These are phyloP conservation scores for Nelumbo lutea DNA, from an alignment of 164 flowering plant species.

Conservation along the genomic window DNA sequence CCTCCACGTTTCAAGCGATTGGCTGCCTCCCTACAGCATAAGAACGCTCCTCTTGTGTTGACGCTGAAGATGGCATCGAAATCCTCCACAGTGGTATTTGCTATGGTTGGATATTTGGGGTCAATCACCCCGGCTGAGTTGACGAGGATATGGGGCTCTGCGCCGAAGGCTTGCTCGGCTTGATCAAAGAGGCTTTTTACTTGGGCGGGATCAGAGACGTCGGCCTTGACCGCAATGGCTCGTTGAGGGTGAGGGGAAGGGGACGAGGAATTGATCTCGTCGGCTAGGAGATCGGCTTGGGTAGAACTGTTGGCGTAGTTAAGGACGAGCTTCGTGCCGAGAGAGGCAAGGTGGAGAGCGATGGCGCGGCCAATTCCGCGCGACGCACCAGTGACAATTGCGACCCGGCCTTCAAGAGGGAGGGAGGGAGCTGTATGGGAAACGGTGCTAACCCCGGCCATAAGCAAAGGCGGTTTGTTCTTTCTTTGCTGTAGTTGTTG, in stretches of 20 bases:
- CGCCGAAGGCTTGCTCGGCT: constrained; percentile 37
- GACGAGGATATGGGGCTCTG: constrained; percentile 42
- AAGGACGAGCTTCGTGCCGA: constrained; percentile 48
- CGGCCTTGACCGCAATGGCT: constrained; percentile 45
- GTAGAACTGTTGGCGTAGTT: constrained; percentile 34
- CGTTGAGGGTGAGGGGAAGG: constrained; percentile 12
- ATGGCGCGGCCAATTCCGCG: constrained; percentile 51
- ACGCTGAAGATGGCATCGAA: constrained; percentile 41
- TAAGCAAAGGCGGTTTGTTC: background rate
- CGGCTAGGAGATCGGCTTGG: constrained; percentile 22
- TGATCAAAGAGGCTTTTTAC: constrained; percentile 50
- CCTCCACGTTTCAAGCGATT: constrained; percentile 45
- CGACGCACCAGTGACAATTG: constrained; percentile 56
- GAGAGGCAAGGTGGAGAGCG: constrained; percentile 39
- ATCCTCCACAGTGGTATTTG: constrained; percentile 35
- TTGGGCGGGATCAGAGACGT: constrained; percentile 43
- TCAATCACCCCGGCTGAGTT: constrained; percentile 56
- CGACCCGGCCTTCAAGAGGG: constrained; percentile 41
- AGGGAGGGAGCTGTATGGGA: background rate
- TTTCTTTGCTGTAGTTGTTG: too few relatives aligned
- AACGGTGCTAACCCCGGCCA: background rate
- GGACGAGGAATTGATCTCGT: constrained; percentile 22
- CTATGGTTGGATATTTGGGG: constrained; percentile 35
- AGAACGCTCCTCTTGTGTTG: constrained; percentile 48
- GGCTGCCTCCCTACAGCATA: constrained; percentile 51